Evolutionary conservation across 352 stramenopile genomes (phyloP).

Genomic region (Globisporangium nagaii): DNA sequence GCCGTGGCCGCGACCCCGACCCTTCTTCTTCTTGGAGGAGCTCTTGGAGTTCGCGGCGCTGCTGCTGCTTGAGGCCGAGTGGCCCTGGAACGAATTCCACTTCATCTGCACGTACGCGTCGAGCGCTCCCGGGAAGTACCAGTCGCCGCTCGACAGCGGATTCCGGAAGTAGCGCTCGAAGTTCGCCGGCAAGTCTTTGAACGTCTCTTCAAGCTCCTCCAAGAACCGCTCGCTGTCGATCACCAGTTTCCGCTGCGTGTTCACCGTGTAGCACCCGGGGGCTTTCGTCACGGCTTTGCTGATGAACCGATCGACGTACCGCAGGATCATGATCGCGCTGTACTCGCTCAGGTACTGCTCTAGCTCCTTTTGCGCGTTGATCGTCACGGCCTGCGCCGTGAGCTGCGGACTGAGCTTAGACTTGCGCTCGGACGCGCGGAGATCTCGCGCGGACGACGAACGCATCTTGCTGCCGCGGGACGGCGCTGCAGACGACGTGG

Average conservation of each 20-base stretch:
- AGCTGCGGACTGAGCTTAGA: slow-evolving; percentile 56
- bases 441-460: slow-evolving; percentile 34
- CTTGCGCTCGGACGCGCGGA: slow-evolving; percentile 43
- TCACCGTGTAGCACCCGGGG: slow-evolving; percentile 64
- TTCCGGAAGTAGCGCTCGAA: slow-evolving; percentile 50
- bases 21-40: neutral
- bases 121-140: slow-evolving; percentile 48
- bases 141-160: slow-evolving; percentile 33
- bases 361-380: slow-evolving; percentile 67
- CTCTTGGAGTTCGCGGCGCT: slow-evolving; percentile 6
- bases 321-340: slow-evolving; percentile 76
- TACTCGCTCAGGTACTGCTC: slow-evolving; percentile 67
- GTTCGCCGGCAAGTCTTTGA: slow-evolving; percentile 48
- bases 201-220: slow-evolving; percentile 57
- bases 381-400: slow-evolving; percentile 55
- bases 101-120: slow-evolving; percentile 77
- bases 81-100: slow-evolving; percentile 65
- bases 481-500: slow-evolving; percentile 15
- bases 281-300: slow-evolving; percentile 66
- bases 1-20: neutral
- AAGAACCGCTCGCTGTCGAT: slow-evolving; percentile 69
- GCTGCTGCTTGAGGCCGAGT: slow-evolving; percentile 7
- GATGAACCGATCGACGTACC: slow-evolving; percentile 76
- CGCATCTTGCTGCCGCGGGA: slow-evolving; percentile 29
- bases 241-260: slow-evolving; percentile 30